A percentile compares a stretch with the other conserved stretches of the same genome.
These are phyloP conservation scores for Keqinozyma sinolaborantium DNA, from an alignment of 1,139 yeast genomes.

Conservation along the genomic window DNA sequence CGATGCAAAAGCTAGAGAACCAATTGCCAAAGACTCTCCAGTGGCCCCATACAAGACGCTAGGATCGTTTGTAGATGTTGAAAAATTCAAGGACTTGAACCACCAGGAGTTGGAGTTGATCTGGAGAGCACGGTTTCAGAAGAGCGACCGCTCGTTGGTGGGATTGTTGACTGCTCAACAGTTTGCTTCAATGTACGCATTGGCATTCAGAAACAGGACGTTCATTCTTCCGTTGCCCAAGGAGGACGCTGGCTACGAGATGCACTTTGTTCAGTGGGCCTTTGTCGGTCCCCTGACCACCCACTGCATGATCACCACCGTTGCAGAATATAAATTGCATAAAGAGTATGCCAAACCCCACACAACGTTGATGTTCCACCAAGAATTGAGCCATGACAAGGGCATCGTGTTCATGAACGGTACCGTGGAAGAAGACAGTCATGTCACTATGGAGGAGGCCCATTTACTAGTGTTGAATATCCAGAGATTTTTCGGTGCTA, in stretches of 20 bases:
- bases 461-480: slow-evolving; percentile 74
- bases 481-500: slow-evolving; percentile 85
- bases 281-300: slow-evolving; percentile 82
- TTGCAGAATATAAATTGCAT: slow-evolving; percentile 90
- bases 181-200: slow-evolving; percentile 57
- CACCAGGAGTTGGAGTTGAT: slow-evolving; percentile 69
- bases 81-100: slow-evolving; percentile 56
- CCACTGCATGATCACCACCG: slow-evolving; percentile 87
- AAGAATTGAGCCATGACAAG: slow-evolving; percentile 63
- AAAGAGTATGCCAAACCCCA: slow-evolving; percentile 94
- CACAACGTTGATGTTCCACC: slow-evolving; percentile 85
- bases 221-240: slow-evolving; percentile 72
- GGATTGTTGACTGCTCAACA: slow-evolving; percentile 59
- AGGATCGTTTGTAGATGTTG: slow-evolving; percentile 65
- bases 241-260: slow-evolving; percentile 59
- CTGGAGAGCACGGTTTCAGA: slow-evolving; percentile 86
- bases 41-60: slow-evolving; percentile 66
- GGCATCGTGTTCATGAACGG: slow-evolving; percentile 85
- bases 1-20: slow-evolving; percentile 56
- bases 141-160: slow-evolving; percentile 56
- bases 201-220: slow-evolving; percentile 73
- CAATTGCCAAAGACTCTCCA: slow-evolving; percentile 44
- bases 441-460: slow-evolving; percentile 66
- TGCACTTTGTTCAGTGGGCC: slow-evolving; percentile 93
- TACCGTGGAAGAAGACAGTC: slow-evolving; percentile 66